Percentiles rank a stretch among this genome's conserved stretches.
Conservation (phyloP, 106 monocot species). For the Platanthera zijinensis region DNA sequence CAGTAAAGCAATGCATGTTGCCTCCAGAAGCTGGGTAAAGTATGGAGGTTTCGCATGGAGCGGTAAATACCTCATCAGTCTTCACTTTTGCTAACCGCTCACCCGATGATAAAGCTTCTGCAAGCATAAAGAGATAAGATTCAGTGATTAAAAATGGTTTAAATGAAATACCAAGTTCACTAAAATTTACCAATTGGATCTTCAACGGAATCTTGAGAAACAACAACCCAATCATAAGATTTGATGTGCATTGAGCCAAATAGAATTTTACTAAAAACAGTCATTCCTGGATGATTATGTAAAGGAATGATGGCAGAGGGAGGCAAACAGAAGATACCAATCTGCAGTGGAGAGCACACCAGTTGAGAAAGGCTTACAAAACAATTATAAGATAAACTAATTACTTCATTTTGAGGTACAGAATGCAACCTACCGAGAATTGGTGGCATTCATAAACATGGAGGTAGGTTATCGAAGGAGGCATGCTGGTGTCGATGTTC, state of each 20-base stretch:
- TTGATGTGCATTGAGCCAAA: slow-evolving; percentile 86
- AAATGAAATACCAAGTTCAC: not conserved
- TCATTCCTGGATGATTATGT: slow-evolving; percentile 95
- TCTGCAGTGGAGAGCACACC: slow-evolving; percentile 29
- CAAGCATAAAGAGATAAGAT: not conserved
- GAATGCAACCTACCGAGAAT: slow-evolving; percentile 23
- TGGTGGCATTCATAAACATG: slow-evolving; percentile 29
- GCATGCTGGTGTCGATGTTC: not conserved
- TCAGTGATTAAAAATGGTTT: not conserved
- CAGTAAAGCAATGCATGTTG: slow-evolving; percentile 82
- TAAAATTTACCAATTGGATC: slow-evolving; percentile 17
- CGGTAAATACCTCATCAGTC: slow-evolving; percentile 45
- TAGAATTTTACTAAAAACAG: slow-evolving; percentile 87
- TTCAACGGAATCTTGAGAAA: slow-evolving; percentile 5
- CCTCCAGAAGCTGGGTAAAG: slow-evolving; percentile 77
- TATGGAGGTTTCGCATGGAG: slow-evolving; percentile 72
- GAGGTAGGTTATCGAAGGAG: slow-evolving; percentile 32
- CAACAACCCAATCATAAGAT: slow-evolving; percentile 73
- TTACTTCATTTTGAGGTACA: not conserved
- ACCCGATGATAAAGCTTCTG: slow-evolving; percentile 16
- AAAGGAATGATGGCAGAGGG: slow-evolving; percentile 62
- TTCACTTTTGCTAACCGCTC: slow-evolving; percentile 49
- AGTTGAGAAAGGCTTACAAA: not conserved
- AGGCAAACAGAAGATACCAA: slow-evolving; percentile 74
- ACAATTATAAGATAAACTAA: not conserved